These are phyloP conservation scores for Flaveria trinervia DNA, from an alignment of 129 eudicot species.

Conservation along the genomic window DNA sequence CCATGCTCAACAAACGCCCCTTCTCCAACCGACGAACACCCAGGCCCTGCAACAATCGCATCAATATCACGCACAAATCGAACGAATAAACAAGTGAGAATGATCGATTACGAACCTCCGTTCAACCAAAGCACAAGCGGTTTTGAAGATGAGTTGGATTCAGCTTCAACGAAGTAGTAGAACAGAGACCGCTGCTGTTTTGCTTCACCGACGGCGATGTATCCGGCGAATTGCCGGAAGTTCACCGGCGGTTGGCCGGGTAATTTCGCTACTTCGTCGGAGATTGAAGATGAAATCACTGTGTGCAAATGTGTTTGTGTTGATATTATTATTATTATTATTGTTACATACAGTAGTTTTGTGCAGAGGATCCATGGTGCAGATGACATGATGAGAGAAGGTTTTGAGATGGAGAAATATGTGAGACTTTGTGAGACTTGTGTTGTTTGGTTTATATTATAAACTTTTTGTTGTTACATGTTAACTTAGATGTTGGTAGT, in stretches of 20 bases:
- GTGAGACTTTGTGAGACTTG: neutral
- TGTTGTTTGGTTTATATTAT: too few species aligned
- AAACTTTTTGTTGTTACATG: too few species aligned
- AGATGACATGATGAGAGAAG: constrained; percentile 42
- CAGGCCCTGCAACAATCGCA: constrained; percentile 61
- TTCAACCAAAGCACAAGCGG: constrained; percentile 82
- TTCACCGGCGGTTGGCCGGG: constrained; percentile 71
- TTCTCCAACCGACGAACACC: constrained; percentile 85
- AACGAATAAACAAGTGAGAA: too few species aligned
- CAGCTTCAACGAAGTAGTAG: constrained; percentile 79
- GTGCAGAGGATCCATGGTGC: constrained; percentile 40
- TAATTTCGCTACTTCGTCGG: constrained; percentile 46
- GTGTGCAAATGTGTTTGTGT: neutral
- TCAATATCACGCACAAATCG: neutral
- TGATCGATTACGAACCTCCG: constrained; percentile 47
- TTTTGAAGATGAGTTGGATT: constrained; percentile 55
- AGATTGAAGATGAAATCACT: constrained; percentile 26
- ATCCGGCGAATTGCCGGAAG: constrained; percentile 65
- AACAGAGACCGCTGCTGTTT: constrained; percentile 44
- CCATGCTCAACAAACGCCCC: constrained; percentile 90
- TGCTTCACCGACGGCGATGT: constrained; percentile 44
- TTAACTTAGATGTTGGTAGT: too few species aligned
- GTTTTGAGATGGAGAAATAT: neutral
- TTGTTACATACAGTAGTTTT: constrained; percentile 15
- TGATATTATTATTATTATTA: neutral